These are phyloP conservation scores for Dothidotthia symphoricarpi DNA, from an alignment of 2,329 filamentous ascomycete genomes.

Conservation along the genomic window DNA sequence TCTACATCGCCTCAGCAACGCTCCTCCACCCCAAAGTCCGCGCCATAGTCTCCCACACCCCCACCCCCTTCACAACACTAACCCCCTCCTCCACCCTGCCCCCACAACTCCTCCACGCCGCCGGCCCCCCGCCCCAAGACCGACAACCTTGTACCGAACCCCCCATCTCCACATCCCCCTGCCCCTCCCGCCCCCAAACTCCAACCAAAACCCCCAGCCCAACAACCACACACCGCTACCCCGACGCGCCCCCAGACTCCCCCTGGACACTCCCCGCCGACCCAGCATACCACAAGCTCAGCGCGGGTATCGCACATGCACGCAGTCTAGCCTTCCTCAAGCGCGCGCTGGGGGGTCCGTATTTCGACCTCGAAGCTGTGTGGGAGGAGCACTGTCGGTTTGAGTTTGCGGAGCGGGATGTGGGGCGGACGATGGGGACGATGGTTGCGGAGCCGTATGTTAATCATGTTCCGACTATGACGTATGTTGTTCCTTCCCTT, in stretches of 20 bases:
- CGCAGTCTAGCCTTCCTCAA: constrained; percentile 66
- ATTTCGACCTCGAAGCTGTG: constrained; percentile 71
- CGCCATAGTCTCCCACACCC: constrained; percentile 35
- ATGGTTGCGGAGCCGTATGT: constrained; percentile 80
- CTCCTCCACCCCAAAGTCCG: constrained; percentile 27
- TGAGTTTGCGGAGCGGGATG: constrained; percentile 67
- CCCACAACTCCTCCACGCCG: constrained; percentile 32
- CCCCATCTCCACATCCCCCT: too few species aligned
- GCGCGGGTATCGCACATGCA: constrained; percentile 64
- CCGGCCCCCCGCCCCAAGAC: constrained; percentile 19
- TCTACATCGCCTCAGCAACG: constrained; percentile 33
- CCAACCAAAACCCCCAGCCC: constrained; percentile 9
- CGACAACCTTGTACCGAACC: constrained; percentile 27
- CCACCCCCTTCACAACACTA: constrained; percentile 16
- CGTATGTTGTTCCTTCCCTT: constrained; percentile 21
- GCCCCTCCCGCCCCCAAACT: constrained; percentile 18
- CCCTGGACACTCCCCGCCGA: constrained; percentile 32
- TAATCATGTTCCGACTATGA: constrained; percentile 70
- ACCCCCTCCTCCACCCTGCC: constrained; percentile 14
- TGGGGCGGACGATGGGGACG: constrained; percentile 73
- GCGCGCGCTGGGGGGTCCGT: constrained; percentile 60
- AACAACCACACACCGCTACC: constrained; percentile 29
- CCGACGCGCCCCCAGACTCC: constrained; percentile 21
- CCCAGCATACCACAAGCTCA: constrained; percentile 45
- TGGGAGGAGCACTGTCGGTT: constrained; percentile 76